Percentiles rank a stretch among this genome's conserved stretches.
phyloP scores from a whole-genome alignment of 2,329 filamentous ascomycete species.

The Colletotrichum shisoi region DNA sequence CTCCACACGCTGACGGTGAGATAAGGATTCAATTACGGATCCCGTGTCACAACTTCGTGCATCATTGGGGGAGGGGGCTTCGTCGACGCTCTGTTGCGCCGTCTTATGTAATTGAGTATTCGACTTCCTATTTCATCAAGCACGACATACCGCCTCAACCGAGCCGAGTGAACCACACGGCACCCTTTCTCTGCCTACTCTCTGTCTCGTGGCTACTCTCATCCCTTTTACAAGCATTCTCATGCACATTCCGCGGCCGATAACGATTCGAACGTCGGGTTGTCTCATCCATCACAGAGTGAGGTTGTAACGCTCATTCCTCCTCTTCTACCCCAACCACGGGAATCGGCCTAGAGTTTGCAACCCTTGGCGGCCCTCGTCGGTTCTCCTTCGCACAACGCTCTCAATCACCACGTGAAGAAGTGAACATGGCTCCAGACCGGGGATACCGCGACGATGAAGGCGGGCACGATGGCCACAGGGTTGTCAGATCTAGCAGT shows the following conservation, averaged over 20 bases:
- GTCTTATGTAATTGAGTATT: constrained; percentile 19
- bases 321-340: not conserved
- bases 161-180: not conserved
- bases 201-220: not conserved
- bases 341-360: not conserved
- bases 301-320: not conserved
- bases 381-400: not conserved
- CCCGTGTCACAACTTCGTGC: constrained; percentile 5
- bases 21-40: constrained; percentile 16
- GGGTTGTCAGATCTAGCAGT: not conserved
- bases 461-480: not conserved
- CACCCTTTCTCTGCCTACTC: not conserved
- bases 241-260: not conserved
- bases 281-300: not conserved
- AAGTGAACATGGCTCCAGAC: constrained; percentile 27
- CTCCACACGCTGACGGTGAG: not conserved
- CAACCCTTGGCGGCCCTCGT: not conserved
- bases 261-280: not conserved
- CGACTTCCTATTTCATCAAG: constrained; percentile 8
- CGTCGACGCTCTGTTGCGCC: not conserved
- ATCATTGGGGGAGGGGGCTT: constrained; percentile 2
- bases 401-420: not conserved
- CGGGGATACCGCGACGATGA: constrained; percentile 7
- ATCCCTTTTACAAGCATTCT: not conserved
- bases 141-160: not conserved